Conservation (phyloP, 257 asterid genomes). For the Solanum stenotomum region DNA sequence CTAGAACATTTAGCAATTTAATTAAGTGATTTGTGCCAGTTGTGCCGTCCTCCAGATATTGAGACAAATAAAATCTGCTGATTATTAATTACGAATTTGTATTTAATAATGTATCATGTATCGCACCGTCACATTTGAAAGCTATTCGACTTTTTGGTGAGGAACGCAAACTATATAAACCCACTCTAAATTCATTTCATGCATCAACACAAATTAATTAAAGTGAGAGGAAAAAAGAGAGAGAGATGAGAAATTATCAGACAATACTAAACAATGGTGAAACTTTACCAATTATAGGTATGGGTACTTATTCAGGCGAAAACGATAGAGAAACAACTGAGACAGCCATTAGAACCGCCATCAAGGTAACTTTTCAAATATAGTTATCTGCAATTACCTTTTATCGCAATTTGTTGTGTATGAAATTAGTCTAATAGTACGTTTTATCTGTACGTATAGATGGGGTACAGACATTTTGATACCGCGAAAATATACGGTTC, state of each 20-base stretch:
- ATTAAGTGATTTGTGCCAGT: too few relatives aligned
- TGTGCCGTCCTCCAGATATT: too few relatives aligned
- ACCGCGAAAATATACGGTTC: conserved; percentile 82
- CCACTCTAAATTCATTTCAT: background rate
- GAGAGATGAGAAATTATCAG: conserved; percentile 38
- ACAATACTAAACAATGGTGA: conserved; percentile 66
- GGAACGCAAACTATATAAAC: background rate
- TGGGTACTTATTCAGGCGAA: conserved; percentile 70
- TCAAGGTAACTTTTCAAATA: conserved; percentile 33
- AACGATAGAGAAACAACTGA: conserved; percentile 47
- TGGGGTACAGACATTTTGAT: conserved; percentile 77
- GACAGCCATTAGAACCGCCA: conserved; percentile 53
- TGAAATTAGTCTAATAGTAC: too few relatives aligned
- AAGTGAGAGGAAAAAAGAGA: background rate
- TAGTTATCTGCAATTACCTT: too few relatives aligned
- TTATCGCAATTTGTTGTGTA: too few relatives aligned
- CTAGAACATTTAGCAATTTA: too few relatives aligned
- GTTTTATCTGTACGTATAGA: background rate
- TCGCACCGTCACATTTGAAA: background rate
- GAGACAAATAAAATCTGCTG: too few relatives aligned
- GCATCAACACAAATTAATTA: background rate
- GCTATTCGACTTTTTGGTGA: background rate
- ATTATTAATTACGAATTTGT: too few relatives aligned
- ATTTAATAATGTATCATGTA: background rate
- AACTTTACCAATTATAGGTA: conserved; percentile 50